These are phyloP conservation scores for Pleodorina starrii DNA, from an alignment of 139 green algal genomes.

Conservation along the genomic window DNA sequence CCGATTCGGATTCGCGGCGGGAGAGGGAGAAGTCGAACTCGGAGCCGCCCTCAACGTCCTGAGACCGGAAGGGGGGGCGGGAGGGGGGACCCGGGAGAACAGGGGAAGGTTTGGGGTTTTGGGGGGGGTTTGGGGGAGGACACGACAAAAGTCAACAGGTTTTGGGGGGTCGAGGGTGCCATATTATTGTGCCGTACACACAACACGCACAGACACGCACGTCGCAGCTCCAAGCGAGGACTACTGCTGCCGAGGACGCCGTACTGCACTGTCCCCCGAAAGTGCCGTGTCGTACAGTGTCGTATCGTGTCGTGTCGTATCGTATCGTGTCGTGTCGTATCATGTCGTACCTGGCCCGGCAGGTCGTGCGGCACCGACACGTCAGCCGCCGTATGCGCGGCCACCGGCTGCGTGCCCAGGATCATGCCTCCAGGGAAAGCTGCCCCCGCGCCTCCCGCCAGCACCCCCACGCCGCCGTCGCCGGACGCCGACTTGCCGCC, in stretches of 20 bases:
- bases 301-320: no score
- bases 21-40: conserved; percentile 59
- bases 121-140: no score
- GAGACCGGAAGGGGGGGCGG: background rate
- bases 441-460: background rate
- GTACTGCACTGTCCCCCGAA: no score
- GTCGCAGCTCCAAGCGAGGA: no score
- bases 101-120: no score
- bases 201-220: no score
- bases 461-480: background rate
- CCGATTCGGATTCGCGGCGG: background rate
- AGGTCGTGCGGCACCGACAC: conserved; percentile 46
- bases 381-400: conserved; percentile 24
- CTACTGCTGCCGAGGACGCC: no score
- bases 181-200: no score
- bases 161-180: no score
- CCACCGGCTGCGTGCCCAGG: conserved; percentile 42
- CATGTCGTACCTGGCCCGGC: conserved; percentile 40
- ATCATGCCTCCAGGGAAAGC: conserved; percentile 34
- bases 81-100: background rate
- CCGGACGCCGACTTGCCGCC: background rate
- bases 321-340: no score
- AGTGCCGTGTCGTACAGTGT: no score
- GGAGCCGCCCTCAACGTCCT: conserved; percentile 62
- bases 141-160: no score